phyloP scores from a whole-genome alignment of 768 basidiomycete genomes.

The Rhizopogon roseolus region DNA sequence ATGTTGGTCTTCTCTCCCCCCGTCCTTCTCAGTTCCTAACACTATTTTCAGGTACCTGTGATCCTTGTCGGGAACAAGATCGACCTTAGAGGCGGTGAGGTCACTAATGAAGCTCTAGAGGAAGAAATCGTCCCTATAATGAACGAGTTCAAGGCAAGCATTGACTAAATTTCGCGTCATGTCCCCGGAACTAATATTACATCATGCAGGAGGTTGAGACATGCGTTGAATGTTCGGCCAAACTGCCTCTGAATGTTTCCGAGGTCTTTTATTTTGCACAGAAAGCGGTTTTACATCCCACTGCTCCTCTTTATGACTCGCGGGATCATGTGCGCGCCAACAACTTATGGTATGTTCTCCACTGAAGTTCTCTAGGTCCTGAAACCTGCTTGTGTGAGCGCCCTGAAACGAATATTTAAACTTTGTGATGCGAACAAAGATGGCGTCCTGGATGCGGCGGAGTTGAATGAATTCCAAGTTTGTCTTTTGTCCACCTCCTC shows the following conservation, averaged over 20 bases:
- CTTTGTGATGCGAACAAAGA: conserved; percentile 95
- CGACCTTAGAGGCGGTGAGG: conserved; percentile 87
- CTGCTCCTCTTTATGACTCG: conserved; percentile 95
- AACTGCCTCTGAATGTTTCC: conserved; percentile 84
- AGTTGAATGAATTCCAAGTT: conserved; percentile 97
- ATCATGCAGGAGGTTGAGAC: conserved; percentile 88
- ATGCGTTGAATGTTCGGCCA: conserved; percentile 95
- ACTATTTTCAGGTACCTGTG: conserved; percentile 70
- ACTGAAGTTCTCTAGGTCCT: conserved; percentile 52
- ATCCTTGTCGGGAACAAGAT: conserved; percentile 99
- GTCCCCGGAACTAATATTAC: conserved; percentile 2
- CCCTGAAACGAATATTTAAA: conserved; percentile 91
- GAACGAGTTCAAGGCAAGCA: conserved; percentile 92
- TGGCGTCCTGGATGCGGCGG: conserved; percentile 81
- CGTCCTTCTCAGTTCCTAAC: not conserved
- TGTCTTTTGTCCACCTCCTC: not conserved
- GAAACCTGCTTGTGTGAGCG: conserved; percentile 87
- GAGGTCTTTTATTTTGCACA: conserved; percentile 99
- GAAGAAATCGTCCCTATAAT: conserved; percentile 96
- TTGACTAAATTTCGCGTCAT: not conserved
- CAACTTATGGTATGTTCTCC: conserved; percentile 8
- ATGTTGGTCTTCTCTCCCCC: conserved; percentile 47
- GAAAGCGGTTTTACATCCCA: conserved; percentile 95
- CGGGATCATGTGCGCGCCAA: conserved; percentile 76
- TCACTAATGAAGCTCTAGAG: conserved; percentile 91